Conservation (phyloP, 2,329 filamentous ascomycete genomes). For the Hypoxylon sp. region DNA sequence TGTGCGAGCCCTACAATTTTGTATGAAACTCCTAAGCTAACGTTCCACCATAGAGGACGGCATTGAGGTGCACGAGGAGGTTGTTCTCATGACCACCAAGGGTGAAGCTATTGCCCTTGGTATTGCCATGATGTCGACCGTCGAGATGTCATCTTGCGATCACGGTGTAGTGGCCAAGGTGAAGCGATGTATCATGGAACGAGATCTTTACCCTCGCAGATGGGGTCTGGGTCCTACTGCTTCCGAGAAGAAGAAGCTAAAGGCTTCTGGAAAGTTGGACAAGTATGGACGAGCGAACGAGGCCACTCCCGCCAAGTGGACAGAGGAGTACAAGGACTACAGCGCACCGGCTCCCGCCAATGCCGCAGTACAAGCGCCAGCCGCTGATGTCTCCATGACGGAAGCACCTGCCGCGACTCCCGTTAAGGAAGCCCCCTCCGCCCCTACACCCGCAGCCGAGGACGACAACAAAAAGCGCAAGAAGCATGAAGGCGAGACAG, state of each 20-base stretch:
- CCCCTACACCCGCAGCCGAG: conserved; percentile 61
- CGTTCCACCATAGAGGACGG: conserved; percentile 72
- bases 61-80: conserved; percentile 95
- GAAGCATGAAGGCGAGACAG: conserved; percentile 81
- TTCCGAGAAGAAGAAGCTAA: conserved; percentile 99
- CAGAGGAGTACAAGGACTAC: conserved; percentile 91
- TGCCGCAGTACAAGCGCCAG: conserved; percentile 58
- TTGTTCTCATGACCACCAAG: conserved; percentile 99
- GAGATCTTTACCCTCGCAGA: conserved; percentile 94
- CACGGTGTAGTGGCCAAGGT: conserved; percentile 98
- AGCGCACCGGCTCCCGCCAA: conserved; percentile 66
- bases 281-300: conserved; percentile 96
- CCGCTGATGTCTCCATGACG: conserved; percentile 58
- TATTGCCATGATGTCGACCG: conserved; percentile 97
- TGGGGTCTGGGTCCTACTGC: conserved; percentile 97
- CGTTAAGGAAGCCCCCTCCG: conserved; percentile 55
- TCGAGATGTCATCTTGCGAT: conserved; percentile 96
- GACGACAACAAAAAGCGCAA: conserved; percentile 83
- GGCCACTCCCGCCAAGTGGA: conserved; percentile 93
- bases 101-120: conserved; percentile 97
- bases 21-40: conserved; percentile 16
- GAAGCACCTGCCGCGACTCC: conserved; percentile 58
- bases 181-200: conserved; percentile 99
- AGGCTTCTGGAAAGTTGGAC: conserved; percentile 96
- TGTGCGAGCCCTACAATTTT: conserved; percentile 45